These are phyloP conservation scores for Hibiscus tridactylites DNA, from an alignment of 345 rosid species.

Conservation along the genomic window DNA sequence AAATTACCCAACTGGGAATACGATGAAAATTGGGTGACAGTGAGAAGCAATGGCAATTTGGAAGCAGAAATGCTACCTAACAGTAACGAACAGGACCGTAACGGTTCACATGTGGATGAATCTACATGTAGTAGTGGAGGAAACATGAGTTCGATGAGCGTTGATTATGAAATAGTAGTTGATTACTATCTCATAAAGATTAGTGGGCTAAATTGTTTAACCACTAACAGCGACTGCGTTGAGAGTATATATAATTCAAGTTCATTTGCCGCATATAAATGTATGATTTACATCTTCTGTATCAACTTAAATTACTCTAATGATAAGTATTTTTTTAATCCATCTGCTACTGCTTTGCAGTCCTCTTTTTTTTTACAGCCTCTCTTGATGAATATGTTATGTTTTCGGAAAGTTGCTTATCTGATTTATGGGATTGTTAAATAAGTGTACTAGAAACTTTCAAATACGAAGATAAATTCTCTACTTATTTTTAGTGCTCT, in stretches of 20 bases:
- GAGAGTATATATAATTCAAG: background rate
- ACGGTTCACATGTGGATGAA: background rate
- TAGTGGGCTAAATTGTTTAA: background rate
- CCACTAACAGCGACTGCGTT: background rate
- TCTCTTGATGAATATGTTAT: too few species aligned
- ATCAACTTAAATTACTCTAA: background rate
- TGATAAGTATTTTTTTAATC: background rate
- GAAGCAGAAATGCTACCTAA: background rate
- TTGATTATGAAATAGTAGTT: constrained; percentile 1
- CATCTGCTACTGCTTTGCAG: background rate
- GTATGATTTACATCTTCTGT: background rate
- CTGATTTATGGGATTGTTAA: too few species aligned
- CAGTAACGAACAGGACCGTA: background rate
- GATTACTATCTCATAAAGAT: background rate
- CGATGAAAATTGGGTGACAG: constrained; percentile 41
- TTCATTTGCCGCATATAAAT: background rate
- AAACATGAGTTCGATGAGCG: background rate
- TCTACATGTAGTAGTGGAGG: background rate
- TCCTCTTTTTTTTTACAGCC: background rate
- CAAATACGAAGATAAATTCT: too few species aligned
- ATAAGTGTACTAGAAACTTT: too few species aligned
- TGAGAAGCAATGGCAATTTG: constrained; percentile 25
- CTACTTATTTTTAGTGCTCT: too few species aligned
- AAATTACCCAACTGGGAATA: constrained; percentile 20
- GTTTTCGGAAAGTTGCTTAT: background rate